Base-by-base conservation (phyloP, 257 asterid species). In the Gentiana dahurica region DNA sequence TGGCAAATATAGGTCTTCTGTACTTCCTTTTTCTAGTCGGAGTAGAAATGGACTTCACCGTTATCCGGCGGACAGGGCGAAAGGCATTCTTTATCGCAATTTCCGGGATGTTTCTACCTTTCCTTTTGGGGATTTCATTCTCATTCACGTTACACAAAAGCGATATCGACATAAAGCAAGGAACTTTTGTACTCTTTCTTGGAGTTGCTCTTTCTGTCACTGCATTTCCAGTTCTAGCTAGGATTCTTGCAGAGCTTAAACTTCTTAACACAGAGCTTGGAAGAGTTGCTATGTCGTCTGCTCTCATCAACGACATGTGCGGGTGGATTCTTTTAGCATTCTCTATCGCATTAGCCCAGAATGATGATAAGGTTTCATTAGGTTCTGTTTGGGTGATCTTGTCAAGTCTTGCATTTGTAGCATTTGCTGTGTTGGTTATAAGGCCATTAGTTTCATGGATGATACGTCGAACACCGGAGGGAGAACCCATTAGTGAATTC, bases 1-100 rank as follows among this genome's bases (percentile, higher is more conserved):
- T 88, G 94, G 99, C 99, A 4, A 88, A 92, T 61, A 72, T 92
- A 9, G 99, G 99, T 2, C 97, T 92, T 43, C 88, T 92, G 15
- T 86, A 79, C 71, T 92, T 88, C 76, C 87, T 92, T 0, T 92
- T 92, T 63, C 83, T 88, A 12, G 81, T 92, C 1, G 99, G 99
- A 24, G 89, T 92, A 1, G 99, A 92, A 69, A 92, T 88, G 97
- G 99, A 92, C 79, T 68, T 92, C 4, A 83, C 80, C 1, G 95
- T 92, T 11, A 75, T 92, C 12, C 77, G 74, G 47, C 71, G 87
- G 4, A 92, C 88, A 0, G 91, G 97, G 0, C 89, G 69, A 64
- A 67, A 67, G 62, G 93, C 95, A 1, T 11, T 92, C 1, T 65
- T 64, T 4, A 77, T 92, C 32, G 95, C 99, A 0, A 5, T 75